These are phyloP conservation scores for Achlya hypogyna DNA, from an alignment of 352 stramenopile genomes.

Conservation along the genomic window DNA sequence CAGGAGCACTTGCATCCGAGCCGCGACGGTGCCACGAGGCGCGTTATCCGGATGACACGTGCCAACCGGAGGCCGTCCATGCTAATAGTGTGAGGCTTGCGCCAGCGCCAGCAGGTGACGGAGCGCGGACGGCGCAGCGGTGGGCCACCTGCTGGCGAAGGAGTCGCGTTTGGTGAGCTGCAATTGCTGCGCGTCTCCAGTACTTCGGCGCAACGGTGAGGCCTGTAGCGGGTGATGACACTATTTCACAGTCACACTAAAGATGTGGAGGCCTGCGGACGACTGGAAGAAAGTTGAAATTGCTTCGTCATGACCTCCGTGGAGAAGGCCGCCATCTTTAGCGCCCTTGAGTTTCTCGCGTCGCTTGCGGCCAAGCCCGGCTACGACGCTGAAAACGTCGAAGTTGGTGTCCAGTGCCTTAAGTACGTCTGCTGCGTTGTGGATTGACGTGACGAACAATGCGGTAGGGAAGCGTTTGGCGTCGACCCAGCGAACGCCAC, in stretches of 20 bases:
- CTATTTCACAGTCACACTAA: too few relatives aligned
- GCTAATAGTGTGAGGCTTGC: too few relatives aligned
- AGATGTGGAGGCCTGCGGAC: too few relatives aligned
- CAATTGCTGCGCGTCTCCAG: too few relatives aligned
- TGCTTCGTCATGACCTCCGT: not conserved
- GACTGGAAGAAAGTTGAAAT: not conserved
- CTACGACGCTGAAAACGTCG: conserved; percentile 52
- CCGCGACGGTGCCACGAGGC: not conserved
- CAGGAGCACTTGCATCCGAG: not conserved
- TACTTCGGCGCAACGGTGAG: too few relatives aligned
- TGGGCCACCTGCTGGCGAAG: too few relatives aligned
- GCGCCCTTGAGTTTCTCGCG: conserved; percentile 6
- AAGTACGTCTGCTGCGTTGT: conserved; percentile 27
- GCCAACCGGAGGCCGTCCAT: too few relatives aligned
- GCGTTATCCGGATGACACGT: not conserved
- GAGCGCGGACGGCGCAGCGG: too few relatives aligned
- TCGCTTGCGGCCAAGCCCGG: conserved; percentile 12
- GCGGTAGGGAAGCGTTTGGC: conserved; percentile 54
- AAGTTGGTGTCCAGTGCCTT: conserved; percentile 56
- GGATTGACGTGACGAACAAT: not conserved
- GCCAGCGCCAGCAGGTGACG: too few relatives aligned
- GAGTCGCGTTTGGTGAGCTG: too few relatives aligned
- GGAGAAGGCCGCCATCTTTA: conserved; percentile 11
- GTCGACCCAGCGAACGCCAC: conserved; percentile 46
- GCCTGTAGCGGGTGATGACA: too few relatives aligned